Evolutionary conservation across 495 filamentous ascomycete genomes (phyloP).

Genomic region (Tuber indicum): DNA sequence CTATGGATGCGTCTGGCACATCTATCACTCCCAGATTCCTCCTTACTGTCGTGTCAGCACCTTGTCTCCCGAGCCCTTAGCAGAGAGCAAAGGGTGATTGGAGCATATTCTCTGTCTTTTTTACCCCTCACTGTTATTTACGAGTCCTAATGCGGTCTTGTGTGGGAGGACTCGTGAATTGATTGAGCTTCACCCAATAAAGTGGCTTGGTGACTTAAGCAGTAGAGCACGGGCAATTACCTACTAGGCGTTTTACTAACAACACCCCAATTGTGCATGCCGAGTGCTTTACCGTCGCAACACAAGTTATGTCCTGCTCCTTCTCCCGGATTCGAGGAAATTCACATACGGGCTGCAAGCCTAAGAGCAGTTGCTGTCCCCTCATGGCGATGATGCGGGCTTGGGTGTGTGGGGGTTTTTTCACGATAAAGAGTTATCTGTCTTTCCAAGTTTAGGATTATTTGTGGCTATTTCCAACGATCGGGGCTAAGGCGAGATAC

Average conservation of each 20-base stretch:
- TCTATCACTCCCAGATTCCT: not conserved
- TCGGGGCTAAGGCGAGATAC: not conserved
- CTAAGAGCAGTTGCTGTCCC: not conserved
- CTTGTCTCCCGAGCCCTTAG: not conserved
- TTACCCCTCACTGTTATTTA: not conserved
- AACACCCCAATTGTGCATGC: not conserved
- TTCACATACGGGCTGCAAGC: not conserved
- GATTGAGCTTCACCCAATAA: not conserved
- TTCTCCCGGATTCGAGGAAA: not conserved
- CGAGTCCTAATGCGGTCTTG: not conserved
- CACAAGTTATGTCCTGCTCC: not conserved
- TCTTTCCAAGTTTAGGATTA: not conserved
- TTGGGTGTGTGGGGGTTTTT: not conserved
- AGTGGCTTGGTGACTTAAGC: not conserved
- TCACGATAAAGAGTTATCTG: not conserved
- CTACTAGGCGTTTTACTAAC: not conserved
- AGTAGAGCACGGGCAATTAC: not conserved
- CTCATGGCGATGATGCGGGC: not conserved
- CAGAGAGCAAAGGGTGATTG: not conserved
- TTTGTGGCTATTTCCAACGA: not conserved
- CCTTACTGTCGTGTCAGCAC: not conserved
- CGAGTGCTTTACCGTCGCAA: not conserved
- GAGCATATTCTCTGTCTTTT: not conserved
- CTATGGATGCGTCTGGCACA: not conserved
- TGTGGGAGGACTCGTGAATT: not conserved